Evolutionary conservation across 331 rosid species (phyloP), one percentile per base, ranked within the genome.

Genomic region (Cucumis variabilis): DNA sequence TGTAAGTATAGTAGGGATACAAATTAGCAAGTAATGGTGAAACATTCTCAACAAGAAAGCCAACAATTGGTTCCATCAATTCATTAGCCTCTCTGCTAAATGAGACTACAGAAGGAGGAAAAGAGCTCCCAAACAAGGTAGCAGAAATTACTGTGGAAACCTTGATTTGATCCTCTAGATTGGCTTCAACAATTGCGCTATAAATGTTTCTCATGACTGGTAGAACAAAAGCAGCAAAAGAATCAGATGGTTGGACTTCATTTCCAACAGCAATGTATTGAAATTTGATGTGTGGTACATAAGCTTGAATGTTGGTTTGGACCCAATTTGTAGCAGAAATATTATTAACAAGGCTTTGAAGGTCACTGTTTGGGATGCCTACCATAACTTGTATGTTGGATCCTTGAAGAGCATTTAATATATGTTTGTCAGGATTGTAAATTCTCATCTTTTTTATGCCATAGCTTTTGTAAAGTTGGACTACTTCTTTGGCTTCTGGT

Each of bases 21-120:
- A 92, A 86, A 69, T 94, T 94, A 11, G 86, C 94, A 14, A 94
- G 94, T 77, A 94, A 93, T 62, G 98, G 98, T 25, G 94, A 90
- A 2, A 91, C 91, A 7, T 90, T 90, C 68, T 24, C 68, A 0
- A 1, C 86, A 5, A 94, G 85, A 41, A 93, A 94, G 63, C 23
- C 11, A 7, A 93, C 65, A 21, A 95, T 88, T 8, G 94, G 95
- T 4, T 21, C 87, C 70, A 91, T 90, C 14, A 82, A 91, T 33
- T 65, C 60, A 53, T 3, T 63, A 13, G 92, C 92, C 8, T n/a
- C 1, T 6, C 44, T 55, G 58, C 33, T 90, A 72, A 89, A 91
- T 79, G n/a, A 46, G 37, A 87, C 90, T 1, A 0, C 14, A 51
- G 93, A 89, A 66, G 92, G 93, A 63, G 93, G 93, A n/a, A 3